Evolutionary conservation across 305 asterid genomes (phyloP), one percentile per base, ranked within the genome.

Genomic region (Fraxinus greggii): DNA sequence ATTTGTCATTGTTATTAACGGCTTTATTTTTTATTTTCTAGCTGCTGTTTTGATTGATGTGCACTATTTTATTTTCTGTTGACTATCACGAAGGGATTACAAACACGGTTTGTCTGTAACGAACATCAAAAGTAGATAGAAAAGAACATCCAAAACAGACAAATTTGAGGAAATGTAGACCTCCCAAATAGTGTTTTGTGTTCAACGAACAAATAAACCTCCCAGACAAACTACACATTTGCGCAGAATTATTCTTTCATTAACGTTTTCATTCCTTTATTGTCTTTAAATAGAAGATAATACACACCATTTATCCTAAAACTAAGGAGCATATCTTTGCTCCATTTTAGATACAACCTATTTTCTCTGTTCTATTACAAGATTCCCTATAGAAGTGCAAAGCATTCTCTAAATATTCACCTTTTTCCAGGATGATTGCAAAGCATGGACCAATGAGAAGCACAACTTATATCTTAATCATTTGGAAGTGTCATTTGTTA

Each of bases 401-500:
- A 13, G 38, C 6, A 4, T 13, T 69, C 2, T 69, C 75, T 69
- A 67, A 48, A 15, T 29, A 29, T 51, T 69, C 10, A 17, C 21
- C 10, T 72, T 76, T 72, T 32, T 35, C 23, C 87, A 89, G 91
- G 85, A 78, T 67, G 80, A 85, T 73, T 67, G 84, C 85, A 38
- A 85, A 45, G 81, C 76, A 79, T 92, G 95, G 97, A 91, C 97
- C 61, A 79, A 91, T 45, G 92, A 90, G 88, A 89, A 84, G 90
- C 97, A 94, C 88, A 87, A 87, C 79, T 83, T 80, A 24, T 90
- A 89, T 90, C 93, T 94, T 56, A 81, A 90, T 89, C 85, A 84
- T 80, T 87, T 94, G 88, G 98, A 92, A 86, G 84, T 88, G 85
- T 89, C 95, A 69, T 92, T 90, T 86, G 90, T 91, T 79, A 82